These are phyloP conservation scores for Penstemon barbatus DNA, from an alignment of 257 asterid genomes.

Conservation along the genomic window DNA sequence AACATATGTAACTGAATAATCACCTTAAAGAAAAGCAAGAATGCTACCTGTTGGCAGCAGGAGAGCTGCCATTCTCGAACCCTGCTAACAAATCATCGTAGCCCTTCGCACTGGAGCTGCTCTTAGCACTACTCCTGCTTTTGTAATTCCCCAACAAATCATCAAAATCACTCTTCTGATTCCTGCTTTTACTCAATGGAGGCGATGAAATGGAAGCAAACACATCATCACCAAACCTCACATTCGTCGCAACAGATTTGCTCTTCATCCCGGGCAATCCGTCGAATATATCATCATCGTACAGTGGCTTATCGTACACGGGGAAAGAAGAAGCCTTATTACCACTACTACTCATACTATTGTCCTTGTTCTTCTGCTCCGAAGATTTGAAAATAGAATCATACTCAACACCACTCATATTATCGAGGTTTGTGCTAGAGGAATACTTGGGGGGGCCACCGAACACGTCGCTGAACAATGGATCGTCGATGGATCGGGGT, in stretches of 20 bases:
- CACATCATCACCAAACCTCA: conserved; percentile 61
- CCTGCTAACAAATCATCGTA: conserved; percentile 80
- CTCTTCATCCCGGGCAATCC: conserved; percentile 90
- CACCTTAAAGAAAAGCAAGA: conserved; percentile 1
- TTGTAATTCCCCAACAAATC: conserved; percentile 65
- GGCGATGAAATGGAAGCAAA: conserved; percentile 59
- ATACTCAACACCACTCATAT: conserved; percentile 61
- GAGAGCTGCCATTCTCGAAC: conserved; percentile 55
- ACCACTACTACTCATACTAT: conserved; percentile 21
- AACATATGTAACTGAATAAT: conserved; percentile 6
- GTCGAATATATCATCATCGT: conserved; percentile 89
- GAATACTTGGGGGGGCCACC: conserved; percentile 73
- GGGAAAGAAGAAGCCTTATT: conserved; percentile 51
- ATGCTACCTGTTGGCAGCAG: conserved; percentile 62
- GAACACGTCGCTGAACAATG: conserved; percentile 65
- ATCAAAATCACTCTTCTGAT: conserved; percentile 48
- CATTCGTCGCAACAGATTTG: conserved; percentile 52
- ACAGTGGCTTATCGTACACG: conserved; percentile 92
- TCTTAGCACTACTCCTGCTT: conserved; percentile 41
- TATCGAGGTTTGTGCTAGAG: conserved; percentile 37
- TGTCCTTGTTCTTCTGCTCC: conserved; percentile 31
- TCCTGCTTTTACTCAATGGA: conserved; percentile 35
- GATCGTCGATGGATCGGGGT: conserved; percentile 64
- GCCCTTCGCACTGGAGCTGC: conserved; percentile 50
- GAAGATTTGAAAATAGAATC: conserved; percentile 52